Evolutionary conservation across 2,329 filamentous ascomycete species (phyloP), one percentile per base, ranked within the genome.

Genomic region (Calonectria multiphialidica): DNA sequence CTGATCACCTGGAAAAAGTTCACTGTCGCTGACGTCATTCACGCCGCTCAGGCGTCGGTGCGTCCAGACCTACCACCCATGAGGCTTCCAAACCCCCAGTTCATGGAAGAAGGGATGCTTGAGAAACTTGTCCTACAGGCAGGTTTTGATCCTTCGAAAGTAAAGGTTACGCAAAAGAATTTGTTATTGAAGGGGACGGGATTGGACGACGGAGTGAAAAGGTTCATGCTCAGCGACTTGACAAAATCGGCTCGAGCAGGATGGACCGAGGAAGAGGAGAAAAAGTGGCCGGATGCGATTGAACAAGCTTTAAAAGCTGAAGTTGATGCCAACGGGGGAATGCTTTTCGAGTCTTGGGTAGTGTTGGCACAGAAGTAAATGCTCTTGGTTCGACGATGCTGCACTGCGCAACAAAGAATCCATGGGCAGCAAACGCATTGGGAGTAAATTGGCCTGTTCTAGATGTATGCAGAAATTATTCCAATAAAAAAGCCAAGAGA

Each of bases 1-100:
- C 63, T 83, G 21, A 74, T 75, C 25, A 73, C 68, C 7, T 80
- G 77, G 77, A 68, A 74, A 18, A 76, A 77, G 1, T 83, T 83
- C 44, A 78, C 74, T 0, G 73, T 73, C 12, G 68, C 73, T 13
- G 53, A 75, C 2, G 62, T 80, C 10, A 75, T 83, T 6, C 80
- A 81, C 21, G 78, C 75, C 0, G 79, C 81, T 9, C 81, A 83
- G 69, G 68, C 69, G 7, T 49, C 72, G 16, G 74, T 82, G 2
- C 74, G 79, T 9, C 79, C 79, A 2, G 80, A 83, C 47, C 62
- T 80, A 25, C 75, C 80, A 1, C 75, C 62, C 4, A 74, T 82
- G 68, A 72, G 68, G 16, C 64, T 77, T 6, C 80, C 80, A 1
- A 72, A 76, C 8, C 77, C 79, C 3, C 72, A 81, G 37, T 81